phyloP scores from a whole-genome alignment of 164 flowering plant genomes.

The Liquidambar formosana region DNA sequence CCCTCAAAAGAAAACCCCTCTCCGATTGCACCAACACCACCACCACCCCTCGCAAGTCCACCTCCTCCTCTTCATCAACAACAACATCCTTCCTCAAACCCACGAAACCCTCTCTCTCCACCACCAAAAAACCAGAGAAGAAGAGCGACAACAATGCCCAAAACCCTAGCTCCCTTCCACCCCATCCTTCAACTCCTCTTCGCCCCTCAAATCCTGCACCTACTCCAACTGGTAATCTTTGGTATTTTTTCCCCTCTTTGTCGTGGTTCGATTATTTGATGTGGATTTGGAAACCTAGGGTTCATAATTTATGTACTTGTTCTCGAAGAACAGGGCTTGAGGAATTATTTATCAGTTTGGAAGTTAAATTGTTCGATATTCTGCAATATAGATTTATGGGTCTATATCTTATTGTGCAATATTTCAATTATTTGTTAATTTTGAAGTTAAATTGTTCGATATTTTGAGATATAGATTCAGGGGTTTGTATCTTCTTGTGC shows the following conservation, averaged over 20 bases:
- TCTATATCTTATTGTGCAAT: background rate
- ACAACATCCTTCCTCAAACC: no score
- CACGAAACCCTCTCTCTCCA: slow-evolving; percentile 13
- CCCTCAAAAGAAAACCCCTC: slow-evolving; percentile 34
- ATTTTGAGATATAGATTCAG: background rate
- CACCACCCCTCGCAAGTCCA: background rate
- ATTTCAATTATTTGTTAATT: background rate
- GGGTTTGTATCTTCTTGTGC: background rate
- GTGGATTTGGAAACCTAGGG: background rate
- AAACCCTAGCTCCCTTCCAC: slow-evolving; percentile 10
- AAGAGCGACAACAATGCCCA: slow-evolving; percentile 1
- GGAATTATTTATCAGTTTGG: background rate
- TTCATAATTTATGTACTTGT: background rate
- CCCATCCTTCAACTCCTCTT: slow-evolving; percentile 10
- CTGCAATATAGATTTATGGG: background rate
- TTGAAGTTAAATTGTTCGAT: background rate
- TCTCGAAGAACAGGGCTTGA: background rate
- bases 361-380: background rate
- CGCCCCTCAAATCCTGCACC: slow-evolving; percentile 1
- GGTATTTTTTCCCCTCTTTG: background rate
- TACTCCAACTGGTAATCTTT: slow-evolving; percentile 17
- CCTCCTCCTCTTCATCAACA: no score
- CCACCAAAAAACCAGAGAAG: slow-evolving; percentile 4
- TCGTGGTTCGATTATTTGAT: background rate
- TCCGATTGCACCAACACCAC: slow-evolving; percentile 43